Base-by-base conservation (phyloP, 805 yeast species). In the Lipomyces lipofer region DNA sequence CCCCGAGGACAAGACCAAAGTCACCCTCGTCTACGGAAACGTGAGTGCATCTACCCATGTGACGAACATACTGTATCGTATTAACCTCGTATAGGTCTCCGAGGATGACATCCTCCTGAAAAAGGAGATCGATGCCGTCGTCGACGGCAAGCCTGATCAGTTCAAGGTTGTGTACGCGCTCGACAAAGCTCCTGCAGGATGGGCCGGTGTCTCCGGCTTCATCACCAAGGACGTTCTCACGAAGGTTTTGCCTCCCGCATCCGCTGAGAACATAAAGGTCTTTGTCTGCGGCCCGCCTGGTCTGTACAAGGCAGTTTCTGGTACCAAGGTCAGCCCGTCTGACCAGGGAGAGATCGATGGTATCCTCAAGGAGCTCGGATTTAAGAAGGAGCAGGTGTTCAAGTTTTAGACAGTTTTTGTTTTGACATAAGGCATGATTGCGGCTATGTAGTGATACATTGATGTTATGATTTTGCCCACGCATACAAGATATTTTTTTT, bases 201-300 rank as follows among this genome's bases (percentile, higher is more conserved):
- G 80, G 74, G 69, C 75, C 19, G 90, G 89, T 46, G 71, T 80
- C 59, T 72, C 74, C 40, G 99, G 99, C 49, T 86, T 71, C 79
- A 86, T 94, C 68, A 72, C 86, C 70, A 83, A 85, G 75, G 95
- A 87, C 7, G 83, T 77, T 73, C 75, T 92, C 69, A 68, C 75
- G 61, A 69, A 75, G 56, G 73, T 80, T 70, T 72, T 88, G 62
- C 83, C 92, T 54, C 76, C 78, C 62, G 85, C 97, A 32, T 67
- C 78, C 19, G 77, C 73, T 47, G 86, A 82, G 54, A 81, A 84
- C 72, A 76, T 80, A 66, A 86, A 85, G 68, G 80, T 91, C 54
- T 92, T 87, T 65, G 86, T 92, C 53, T 94, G 99, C 73, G 99
- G 99, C 52, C 99, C 99, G 56, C 95, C 96, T 67, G 86, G 87